These are phyloP conservation scores for Schizosaccharomyces japonicus DNA, from an alignment of 805 yeast species.

Conservation along the genomic window DNA sequence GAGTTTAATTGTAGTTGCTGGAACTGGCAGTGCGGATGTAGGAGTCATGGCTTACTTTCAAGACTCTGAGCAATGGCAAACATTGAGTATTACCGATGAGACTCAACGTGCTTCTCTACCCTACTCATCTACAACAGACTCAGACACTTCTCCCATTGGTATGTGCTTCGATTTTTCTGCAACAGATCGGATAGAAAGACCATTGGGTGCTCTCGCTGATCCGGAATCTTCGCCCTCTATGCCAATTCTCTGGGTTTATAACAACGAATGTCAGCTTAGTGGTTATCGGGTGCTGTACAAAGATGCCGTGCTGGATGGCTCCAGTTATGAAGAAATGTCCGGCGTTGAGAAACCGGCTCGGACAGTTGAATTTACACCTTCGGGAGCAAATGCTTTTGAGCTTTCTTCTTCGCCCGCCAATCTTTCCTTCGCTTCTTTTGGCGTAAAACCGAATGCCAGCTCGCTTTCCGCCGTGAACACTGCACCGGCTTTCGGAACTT, in stretches of 20 bases:
- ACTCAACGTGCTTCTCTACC: slow-evolving; percentile 53
- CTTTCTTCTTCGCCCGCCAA: no score
- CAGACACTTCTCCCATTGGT: slow-evolving; percentile 53
- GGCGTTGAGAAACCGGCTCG: neutral
- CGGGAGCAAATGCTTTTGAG: no score
- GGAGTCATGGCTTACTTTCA: slow-evolving; percentile 24
- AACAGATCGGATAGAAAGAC: neutral
- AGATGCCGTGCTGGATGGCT: neutral
- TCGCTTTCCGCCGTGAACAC: neutral
- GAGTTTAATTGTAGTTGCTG: slow-evolving; percentile 25
- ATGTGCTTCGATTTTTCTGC: slow-evolving; percentile 31
- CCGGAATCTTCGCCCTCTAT: neutral
- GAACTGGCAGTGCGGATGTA: slow-evolving; percentile 44
- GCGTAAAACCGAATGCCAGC: no score
- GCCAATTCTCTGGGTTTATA: neutral
- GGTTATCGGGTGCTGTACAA: neutral
- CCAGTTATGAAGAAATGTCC: neutral
- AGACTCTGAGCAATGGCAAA: slow-evolving; percentile 12
- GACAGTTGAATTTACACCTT: no score
- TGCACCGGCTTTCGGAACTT: neutral
- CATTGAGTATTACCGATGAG: slow-evolving; percentile 22
- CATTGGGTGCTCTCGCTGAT: neutral
- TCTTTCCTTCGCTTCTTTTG: no score
- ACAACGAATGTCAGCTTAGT: neutral
- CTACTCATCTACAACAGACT: slow-evolving; percentile 31